These are phyloP conservation scores for Irpex sp. DNA, from an alignment of 1,284 basidiomycete genomes.

Conservation along the genomic window DNA sequence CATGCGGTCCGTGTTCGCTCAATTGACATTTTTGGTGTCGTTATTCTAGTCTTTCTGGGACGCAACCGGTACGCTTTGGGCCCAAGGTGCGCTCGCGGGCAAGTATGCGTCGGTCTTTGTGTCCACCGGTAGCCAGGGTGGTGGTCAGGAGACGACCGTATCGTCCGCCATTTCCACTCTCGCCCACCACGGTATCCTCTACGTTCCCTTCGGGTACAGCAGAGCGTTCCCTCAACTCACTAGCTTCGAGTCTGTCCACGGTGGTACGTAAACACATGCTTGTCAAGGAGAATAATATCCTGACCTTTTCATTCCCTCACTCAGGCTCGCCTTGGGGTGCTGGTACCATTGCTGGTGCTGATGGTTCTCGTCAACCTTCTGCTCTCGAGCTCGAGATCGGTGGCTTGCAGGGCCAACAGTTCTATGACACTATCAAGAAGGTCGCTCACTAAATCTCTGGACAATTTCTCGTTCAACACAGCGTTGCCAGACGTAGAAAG, in stretches of 20 bases:
- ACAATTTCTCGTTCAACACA: not conserved
- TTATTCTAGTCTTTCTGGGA: slow-evolving; percentile 72
- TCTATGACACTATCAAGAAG: slow-evolving; percentile 49
- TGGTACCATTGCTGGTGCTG: slow-evolving; percentile 60
- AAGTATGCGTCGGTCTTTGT: slow-evolving; percentile 81
- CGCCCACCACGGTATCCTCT: slow-evolving; percentile 79
- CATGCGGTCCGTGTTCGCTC: not conserved
- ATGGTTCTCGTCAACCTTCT: slow-evolving; percentile 63
- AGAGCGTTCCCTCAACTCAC: slow-evolving; percentile 53
- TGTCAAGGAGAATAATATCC: not conserved
- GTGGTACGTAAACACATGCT: slow-evolving; percentile 46
- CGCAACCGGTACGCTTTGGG: slow-evolving; percentile 78
- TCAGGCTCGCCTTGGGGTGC: slow-evolving; percentile 71
- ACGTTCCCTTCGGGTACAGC: slow-evolving; percentile 79
- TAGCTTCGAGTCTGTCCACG: slow-evolving; percentile 63
- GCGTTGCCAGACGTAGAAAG: not conserved
- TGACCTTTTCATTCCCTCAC: not conserved
- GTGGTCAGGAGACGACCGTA: slow-evolving; percentile 74
- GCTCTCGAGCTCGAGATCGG: slow-evolving; percentile 66
- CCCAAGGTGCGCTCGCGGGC: slow-evolving; percentile 64
- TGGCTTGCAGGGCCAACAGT: slow-evolving; percentile 59
- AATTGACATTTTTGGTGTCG: not conserved
- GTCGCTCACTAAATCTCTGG: slow-evolving; percentile 14
- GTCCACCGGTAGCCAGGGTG: slow-evolving; percentile 61
- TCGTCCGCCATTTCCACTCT: slow-evolving; percentile 69